phyloP scores from a whole-genome alignment of 306 rosid genomes.

The Ammopiptanthus mongolicus region DNA sequence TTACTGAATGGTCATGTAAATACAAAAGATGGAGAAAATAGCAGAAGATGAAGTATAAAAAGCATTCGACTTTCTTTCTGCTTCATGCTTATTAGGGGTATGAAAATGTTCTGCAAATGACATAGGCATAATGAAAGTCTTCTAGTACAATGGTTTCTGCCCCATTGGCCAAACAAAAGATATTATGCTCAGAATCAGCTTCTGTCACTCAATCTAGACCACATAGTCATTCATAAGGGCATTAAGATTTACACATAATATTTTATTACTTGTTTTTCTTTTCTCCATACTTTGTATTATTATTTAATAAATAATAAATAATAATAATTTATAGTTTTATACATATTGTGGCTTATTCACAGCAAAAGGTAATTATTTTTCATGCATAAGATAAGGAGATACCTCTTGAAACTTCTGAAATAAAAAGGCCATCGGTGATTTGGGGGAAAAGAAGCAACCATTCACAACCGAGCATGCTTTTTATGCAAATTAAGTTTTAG shows the following conservation, averaged over 20 bases:
- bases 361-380: not conserved
- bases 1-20: not conserved
- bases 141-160: not conserved
- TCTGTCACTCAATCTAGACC: not conserved
- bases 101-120: not conserved
- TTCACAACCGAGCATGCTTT: not conserved
- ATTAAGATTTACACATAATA: not conserved
- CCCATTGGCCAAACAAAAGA: not conserved
- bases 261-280: not conserved
- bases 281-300: not conserved
- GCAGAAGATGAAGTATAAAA: not conserved
- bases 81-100: not conserved
- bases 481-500: not conserved
- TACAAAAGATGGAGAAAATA: not conserved
- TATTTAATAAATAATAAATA: not conserved
- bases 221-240: not conserved
- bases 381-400: slow-evolving; percentile 7
- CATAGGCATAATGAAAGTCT: not conserved
- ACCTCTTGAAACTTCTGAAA: slow-evolving; percentile 89
- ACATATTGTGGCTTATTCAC: not conserved
- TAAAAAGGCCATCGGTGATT: slow-evolving; percentile 55
- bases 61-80: not conserved
- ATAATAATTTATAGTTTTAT: no score
- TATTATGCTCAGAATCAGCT: not conserved
- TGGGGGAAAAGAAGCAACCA: slow-evolving; percentile 4